These are phyloP conservation scores for Paecilomyces sp. DNA, from an alignment of 2,329 filamentous ascomycete species.

Conservation along the genomic window DNA sequence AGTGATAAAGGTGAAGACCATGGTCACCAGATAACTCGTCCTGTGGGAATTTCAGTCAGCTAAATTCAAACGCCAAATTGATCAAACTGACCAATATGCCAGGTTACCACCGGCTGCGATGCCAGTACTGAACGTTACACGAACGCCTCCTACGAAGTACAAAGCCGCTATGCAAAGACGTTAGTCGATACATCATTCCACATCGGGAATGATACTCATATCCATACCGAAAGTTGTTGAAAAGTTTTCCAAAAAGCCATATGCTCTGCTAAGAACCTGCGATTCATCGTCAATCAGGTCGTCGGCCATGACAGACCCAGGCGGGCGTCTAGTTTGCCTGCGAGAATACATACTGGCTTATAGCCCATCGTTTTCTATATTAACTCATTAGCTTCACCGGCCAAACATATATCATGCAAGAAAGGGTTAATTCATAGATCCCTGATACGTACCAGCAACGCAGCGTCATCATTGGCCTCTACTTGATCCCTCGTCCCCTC, in stretches of 20 bases:
- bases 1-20: constrained; percentile 55
- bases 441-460: constrained; percentile 24
- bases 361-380: constrained; percentile 45
- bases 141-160: constrained; percentile 55
- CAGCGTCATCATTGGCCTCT: constrained; percentile 27
- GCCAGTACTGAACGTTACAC: constrained; percentile 56
- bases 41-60: constrained; percentile 20
- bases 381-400: constrained; percentile 13
- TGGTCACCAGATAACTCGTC: constrained; percentile 55
- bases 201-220: neutral
- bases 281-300: neutral
- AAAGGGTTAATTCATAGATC: neutral
- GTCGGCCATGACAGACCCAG: neutral
- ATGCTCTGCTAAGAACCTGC: constrained; percentile 49
- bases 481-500: constrained; percentile 19
- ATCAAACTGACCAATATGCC: constrained; percentile 47
- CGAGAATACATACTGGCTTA: constrained; percentile 39
- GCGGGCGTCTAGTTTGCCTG: neutral
- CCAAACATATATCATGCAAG: neutral
- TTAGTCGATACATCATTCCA: neutral
- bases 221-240: constrained; percentile 50
- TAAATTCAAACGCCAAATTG: neutral
- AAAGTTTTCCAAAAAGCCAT: constrained; percentile 53
- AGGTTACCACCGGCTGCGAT: constrained; percentile 55
- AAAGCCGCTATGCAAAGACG: constrained; percentile 42